Percentiles rank a stretch among this genome's conserved stretches.
phyloP scores from a whole-genome alignment of 2,329 filamentous ascomycete species.

The Ceratocystis smalleyi region DNA sequence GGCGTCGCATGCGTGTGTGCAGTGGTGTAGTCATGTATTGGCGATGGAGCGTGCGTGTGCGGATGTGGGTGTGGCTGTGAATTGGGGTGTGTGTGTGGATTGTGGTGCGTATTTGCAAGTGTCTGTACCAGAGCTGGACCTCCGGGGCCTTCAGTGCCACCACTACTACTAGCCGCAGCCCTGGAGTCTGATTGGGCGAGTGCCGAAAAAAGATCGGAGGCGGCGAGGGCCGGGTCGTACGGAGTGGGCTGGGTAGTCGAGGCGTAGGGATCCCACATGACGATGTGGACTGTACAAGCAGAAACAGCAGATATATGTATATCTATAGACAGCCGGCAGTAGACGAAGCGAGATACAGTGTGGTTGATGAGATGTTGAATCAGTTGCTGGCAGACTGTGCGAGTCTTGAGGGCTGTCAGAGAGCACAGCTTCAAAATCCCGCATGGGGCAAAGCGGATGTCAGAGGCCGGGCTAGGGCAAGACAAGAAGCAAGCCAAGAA shows the following conservation, averaged over 20 bases:
- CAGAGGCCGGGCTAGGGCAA: not conserved
- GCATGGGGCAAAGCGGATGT: not conserved
- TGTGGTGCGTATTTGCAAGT: not conserved
- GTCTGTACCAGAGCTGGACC: not conserved
- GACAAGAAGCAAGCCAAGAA: not conserved
- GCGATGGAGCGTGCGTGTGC: not conserved
- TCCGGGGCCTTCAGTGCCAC: not conserved
- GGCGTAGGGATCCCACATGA: conserved; percentile 16
- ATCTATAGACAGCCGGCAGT: not conserved
- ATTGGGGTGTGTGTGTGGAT: not conserved
- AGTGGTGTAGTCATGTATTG: not conserved
- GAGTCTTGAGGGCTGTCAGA: not conserved
- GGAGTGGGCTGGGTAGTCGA: not conserved
- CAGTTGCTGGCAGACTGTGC: not conserved
- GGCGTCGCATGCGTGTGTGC: not conserved
- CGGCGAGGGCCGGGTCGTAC: not conserved
- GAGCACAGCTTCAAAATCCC: not conserved
- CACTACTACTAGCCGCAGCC: not conserved
- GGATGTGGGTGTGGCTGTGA: not conserved
- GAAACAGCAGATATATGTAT: no score
- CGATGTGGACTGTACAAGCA: not conserved
- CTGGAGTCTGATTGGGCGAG: not conserved
- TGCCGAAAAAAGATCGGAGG: not conserved
- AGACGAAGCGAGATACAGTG: not conserved
- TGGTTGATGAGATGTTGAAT: not conserved